Percentiles rank a stretch among this genome's conserved stretches.
These are phyloP conservation scores for Suhomyces sp. DNA, from an alignment of 805 yeast genomes.

Conservation along the genomic window DNA sequence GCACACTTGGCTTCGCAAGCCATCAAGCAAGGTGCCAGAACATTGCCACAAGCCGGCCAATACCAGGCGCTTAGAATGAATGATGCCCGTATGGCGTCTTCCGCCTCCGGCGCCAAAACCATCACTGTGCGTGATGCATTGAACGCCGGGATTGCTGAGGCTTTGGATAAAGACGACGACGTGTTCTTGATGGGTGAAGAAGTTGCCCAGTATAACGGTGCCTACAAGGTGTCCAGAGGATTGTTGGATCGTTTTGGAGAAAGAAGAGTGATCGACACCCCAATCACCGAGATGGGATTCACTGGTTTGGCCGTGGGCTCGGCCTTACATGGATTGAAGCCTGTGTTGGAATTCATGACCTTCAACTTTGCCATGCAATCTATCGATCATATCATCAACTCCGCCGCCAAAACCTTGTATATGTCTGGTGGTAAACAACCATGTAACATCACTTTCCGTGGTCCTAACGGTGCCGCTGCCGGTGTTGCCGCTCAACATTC, in stretches of 20 bases:
- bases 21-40: conserved; percentile 22
- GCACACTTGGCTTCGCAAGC: conserved; percentile 41
- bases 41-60: conserved; percentile 29
- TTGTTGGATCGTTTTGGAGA: conserved; percentile 93
- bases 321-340: conserved; percentile 93
- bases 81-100: conserved; percentile 37
- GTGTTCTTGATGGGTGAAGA: conserved; percentile 98
- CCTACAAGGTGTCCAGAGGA: conserved; percentile 95
- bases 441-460: conserved; percentile 96
- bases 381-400: conserved; percentile 96
- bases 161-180: conserved; percentile 89
- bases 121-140: conserved; percentile 97
- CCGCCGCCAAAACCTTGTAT: conserved; percentile 97
- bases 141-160: conserved; percentile 94
- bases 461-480: conserved; percentile 99
- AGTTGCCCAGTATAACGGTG: conserved; percentile 99
- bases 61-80: conserved; percentile 36
- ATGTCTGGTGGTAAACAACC: conserved; percentile 99
- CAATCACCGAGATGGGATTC: conserved; percentile 99
- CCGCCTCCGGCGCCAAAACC: conserved; percentile 50
- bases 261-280: conserved; percentile 90
- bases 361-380: conserved; percentile 99
- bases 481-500: conserved; percentile 99
- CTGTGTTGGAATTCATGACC: conserved; percentile 98
- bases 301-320: conserved; percentile 94